phyloP scores from a whole-genome alignment of 257 asterid species.

The Asclepias syriaca region DNA sequence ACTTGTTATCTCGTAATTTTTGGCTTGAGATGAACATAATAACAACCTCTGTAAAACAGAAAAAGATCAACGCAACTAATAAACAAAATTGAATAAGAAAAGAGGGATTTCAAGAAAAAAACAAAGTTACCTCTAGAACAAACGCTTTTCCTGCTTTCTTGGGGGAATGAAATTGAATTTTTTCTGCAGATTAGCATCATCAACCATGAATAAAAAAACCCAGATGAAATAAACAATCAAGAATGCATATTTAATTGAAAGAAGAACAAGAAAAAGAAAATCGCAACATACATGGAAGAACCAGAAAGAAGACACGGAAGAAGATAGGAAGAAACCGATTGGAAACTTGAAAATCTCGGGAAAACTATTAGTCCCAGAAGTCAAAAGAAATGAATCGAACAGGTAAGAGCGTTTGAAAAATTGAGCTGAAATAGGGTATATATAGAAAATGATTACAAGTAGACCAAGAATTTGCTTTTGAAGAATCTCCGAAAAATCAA shows the following conservation, averaged over 20 bases:
- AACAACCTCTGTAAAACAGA: not conserved
- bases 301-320: not conserved
- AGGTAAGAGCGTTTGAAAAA: not conserved
- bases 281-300: not conserved
- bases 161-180: not conserved
- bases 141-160: not conserved
- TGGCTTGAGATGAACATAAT: not conserved
- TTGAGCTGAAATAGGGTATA: not conserved
- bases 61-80: not conserved
- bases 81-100: not conserved
- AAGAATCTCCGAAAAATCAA: not conserved
- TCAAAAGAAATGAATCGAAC: not conserved
- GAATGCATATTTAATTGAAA: not conserved
- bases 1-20: not conserved
- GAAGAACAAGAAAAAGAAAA: not conserved
- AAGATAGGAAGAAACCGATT: not conserved
- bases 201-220: not conserved
- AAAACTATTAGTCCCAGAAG: not conserved
- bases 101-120: not conserved
- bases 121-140: not conserved
- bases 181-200: not conserved
- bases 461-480: slow-evolving; percentile 1
- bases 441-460: not conserved
- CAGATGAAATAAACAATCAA: not conserved
- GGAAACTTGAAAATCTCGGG: not conserved